Evolutionary conservation across 805 yeast genomes (phyloP), one percentile per base, ranked within the genome.

Genomic region (Teunomyces aglyptinius): DNA sequence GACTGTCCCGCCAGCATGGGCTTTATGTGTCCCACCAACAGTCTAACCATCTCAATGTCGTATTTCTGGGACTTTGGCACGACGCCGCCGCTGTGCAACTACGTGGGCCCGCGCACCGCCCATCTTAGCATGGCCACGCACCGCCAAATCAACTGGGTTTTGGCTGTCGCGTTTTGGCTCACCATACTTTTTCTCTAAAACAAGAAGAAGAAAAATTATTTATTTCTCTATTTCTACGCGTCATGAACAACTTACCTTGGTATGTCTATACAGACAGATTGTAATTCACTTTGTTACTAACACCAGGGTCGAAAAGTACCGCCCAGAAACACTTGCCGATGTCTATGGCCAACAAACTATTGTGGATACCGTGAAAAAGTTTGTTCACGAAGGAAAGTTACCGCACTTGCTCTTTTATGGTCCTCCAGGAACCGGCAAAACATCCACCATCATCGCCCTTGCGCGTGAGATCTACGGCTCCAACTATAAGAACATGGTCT

Each of bases 351-450:
- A 94, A 61, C 81, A 80, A 41, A 94, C 86, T 42, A 89, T 90
- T 26, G 89, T 94, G 5, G 77, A 79, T 28, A 92, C 97, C 6
- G 88, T 94, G 13, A 79, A 90, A 35, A 85, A 82, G 60, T 94
- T 92, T 64, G 90, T 91, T 13, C 78, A 81, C 49, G 88, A 85
- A 50, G 91, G 94, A 8, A 81, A 82, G 55, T 72, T 92, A 31
- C 99, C 99, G 2, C 99, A 94, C 68, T 70, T 94, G 54, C 73
- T 94, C 44, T 94, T 94, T 67, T 94, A 94, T 64, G 97, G 96
- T 0, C 96, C 96, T 1, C 96, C 96, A 13, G 96, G 96, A 16
- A 89, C 96, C 0, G 96, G 96, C 54, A 89, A 89, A 64, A 89
- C 96, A 0, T 86, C 96, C 2, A 89, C 96, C 2, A 85, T 89